Evolutionary conservation across 495 filamentous ascomycete species (phyloP).

Genomic region (Pseudevernia furfuracea): DNA sequence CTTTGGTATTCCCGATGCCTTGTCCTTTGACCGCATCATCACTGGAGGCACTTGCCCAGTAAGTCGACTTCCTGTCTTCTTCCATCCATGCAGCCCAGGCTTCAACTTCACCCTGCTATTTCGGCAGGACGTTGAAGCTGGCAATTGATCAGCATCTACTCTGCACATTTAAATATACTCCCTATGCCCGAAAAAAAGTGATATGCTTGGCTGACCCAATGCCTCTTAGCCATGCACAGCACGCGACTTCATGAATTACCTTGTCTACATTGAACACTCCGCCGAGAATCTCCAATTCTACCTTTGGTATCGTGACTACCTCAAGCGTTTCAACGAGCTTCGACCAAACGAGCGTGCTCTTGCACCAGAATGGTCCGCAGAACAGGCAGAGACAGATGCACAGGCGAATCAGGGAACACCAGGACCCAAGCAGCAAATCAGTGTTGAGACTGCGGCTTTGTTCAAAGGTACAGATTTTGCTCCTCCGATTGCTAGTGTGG

Average conservation of each 20-base stretch:
- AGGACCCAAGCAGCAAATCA: slow-evolving; percentile 28
- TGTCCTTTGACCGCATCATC: slow-evolving; percentile 66
- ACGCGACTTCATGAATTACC: slow-evolving; percentile 75
- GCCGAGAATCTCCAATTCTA: slow-evolving; percentile 78
- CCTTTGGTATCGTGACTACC: slow-evolving; percentile 65
- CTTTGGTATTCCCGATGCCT: slow-evolving; percentile 55
- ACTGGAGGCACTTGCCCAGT: slow-evolving; percentile 70
- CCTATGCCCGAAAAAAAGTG: slow-evolving; percentile 5
- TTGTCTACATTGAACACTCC: slow-evolving; percentile 63
- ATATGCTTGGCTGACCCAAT: slow-evolving; percentile 7
- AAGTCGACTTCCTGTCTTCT: slow-evolving; percentile 31
- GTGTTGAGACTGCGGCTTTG: slow-evolving; percentile 34
- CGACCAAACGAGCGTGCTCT: slow-evolving; percentile 45
- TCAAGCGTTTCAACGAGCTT: slow-evolving; percentile 49
- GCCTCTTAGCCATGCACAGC: slow-evolving; percentile 57
- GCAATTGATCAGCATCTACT: neutral
- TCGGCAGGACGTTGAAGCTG: slow-evolving; percentile 8
- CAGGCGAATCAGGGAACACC: slow-evolving; percentile 22
- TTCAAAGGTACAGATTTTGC: slow-evolving; percentile 58
- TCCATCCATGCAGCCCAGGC: neutral
- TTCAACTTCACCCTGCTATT: neutral
- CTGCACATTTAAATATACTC: neutral
- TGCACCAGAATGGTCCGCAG: slow-evolving; percentile 54
- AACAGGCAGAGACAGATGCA: slow-evolving; percentile 45
- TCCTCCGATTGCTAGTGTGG: slow-evolving; percentile 26